phyloP scores from a whole-genome alignment of 305 asterid species.

The Plantago coronopus region DNA sequence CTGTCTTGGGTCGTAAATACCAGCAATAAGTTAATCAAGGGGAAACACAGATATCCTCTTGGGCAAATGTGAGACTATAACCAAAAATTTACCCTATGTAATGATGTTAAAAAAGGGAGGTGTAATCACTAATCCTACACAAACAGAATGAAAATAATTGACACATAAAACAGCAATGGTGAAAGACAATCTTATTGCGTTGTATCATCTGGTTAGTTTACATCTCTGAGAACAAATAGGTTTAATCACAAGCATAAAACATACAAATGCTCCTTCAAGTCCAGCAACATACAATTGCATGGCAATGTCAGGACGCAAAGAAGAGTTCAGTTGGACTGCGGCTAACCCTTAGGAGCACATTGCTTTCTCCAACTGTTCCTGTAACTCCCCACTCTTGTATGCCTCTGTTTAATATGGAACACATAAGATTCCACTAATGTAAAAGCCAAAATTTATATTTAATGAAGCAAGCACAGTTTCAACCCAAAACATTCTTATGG shows the following conservation, averaged over 20 bases:
- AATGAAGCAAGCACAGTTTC: not conserved
- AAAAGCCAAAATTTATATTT: not conserved
- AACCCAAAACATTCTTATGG: not conserved
- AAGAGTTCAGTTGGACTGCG: not conserved
- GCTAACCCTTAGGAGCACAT: conserved; percentile 46
- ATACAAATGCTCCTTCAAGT: not conserved
- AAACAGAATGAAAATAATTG: not conserved
- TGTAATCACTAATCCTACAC: not conserved
- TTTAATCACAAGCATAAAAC: not conserved
- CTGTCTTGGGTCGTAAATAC: not conserved
- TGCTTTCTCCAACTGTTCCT: conserved; percentile 70
- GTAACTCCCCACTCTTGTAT: conserved; percentile 81
- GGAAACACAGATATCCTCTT: not conserved
- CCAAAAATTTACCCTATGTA: too few relatives aligned
- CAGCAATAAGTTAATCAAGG: too few relatives aligned
- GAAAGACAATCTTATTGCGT: not conserved
- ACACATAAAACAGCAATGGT: not conserved
- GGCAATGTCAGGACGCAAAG: conserved; percentile 2
- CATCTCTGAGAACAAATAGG: not conserved
- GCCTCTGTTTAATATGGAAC: conserved; percentile 58
- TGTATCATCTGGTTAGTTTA: not conserved
- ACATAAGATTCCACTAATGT: conserved; percentile 13
- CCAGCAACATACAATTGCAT: conserved; percentile 5
- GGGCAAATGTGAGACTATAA: not conserved
- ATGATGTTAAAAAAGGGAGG: too few relatives aligned